Evolutionary conservation across 2,329 filamentous ascomycete genomes (phyloP).

Genomic region (Mycosphaerella sp.): DNA sequence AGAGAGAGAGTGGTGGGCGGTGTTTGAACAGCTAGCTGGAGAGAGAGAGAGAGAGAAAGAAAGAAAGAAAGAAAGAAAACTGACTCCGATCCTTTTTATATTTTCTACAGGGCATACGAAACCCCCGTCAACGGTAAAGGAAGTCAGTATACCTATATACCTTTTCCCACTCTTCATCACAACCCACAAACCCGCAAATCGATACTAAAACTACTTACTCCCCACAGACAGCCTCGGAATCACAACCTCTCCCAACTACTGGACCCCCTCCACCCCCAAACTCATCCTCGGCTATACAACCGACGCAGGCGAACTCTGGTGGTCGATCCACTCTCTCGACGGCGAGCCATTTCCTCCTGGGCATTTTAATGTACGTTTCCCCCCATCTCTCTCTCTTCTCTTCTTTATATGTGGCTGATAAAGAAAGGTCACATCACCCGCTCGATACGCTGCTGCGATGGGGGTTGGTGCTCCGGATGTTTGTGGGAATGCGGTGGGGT

Average conservation of each 20-base stretch:
- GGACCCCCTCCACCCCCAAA: slow-evolving; percentile 10
- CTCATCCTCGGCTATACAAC: slow-evolving; percentile 9
- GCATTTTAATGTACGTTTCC: slow-evolving; percentile 8
- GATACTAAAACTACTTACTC: too few species aligned
- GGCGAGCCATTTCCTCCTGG: slow-evolving; percentile 7
- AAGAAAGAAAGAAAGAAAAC: too few species aligned
- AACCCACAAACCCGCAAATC: not conserved
- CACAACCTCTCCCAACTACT: slow-evolving; percentile 20
- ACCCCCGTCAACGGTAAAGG: not conserved
- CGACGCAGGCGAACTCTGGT: slow-evolving; percentile 7
- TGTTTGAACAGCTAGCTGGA: too few species aligned
- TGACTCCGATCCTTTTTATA: too few species aligned
- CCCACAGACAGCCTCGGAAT: slow-evolving; percentile 30
- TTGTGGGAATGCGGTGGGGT: slow-evolving; percentile 13
- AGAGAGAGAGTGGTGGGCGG: not conserved
- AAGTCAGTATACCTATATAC: not conserved
- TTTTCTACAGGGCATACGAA: not conserved
- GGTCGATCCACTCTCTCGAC: slow-evolving; percentile 10
- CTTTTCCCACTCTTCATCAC: not conserved
- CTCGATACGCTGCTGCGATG: not conserved
- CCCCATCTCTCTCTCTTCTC: not conserved
- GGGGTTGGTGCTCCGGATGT: slow-evolving; percentile 6
- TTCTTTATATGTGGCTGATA: not conserved
- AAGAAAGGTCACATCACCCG: not conserved
- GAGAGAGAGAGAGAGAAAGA: not conserved